These are phyloP conservation scores for Stachybotrys chlorohalonatus DNA, from an alignment of 2,329 filamentous ascomycete genomes.

Conservation along the genomic window DNA sequence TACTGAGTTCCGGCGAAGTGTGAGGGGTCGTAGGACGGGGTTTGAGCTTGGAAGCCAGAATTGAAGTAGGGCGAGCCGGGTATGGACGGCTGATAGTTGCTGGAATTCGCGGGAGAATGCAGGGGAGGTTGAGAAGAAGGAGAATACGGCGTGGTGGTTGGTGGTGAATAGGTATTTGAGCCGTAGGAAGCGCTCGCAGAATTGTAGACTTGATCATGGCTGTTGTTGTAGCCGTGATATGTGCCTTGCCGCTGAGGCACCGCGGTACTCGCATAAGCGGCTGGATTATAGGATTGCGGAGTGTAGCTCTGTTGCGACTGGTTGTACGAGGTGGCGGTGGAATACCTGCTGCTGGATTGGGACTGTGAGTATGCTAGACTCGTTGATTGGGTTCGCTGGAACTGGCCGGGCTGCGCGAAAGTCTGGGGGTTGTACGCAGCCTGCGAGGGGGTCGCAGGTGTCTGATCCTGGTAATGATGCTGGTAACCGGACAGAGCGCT, in stretches of 20 bases:
- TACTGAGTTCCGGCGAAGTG: conserved; percentile 20
- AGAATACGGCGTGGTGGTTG: conserved; percentile 3
- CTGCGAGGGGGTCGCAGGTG: conserved; percentile 35
- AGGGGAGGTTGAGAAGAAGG: conserved; percentile 5
- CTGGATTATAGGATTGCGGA: conserved; percentile 49
- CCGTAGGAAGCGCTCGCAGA: conserved; percentile 24
- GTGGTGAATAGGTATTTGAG: conserved; percentile 18
- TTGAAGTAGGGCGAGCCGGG: conserved; percentile 24
- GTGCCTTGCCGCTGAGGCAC: conserved; percentile 42
- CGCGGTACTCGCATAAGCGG: conserved; percentile 43
- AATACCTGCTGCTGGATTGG: conserved; percentile 25
- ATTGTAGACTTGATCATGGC: conserved; percentile 33
- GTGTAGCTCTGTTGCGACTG: conserved; percentile 29
- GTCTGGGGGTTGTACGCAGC: conserved; percentile 63
- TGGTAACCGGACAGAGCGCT: conserved; percentile 42
- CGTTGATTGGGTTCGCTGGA: conserved; percentile 41
- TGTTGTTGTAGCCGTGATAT: conserved; percentile 34
- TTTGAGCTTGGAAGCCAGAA: conserved; percentile 14
- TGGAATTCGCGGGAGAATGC: conserved; percentile 18
- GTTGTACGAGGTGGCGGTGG: conserved; percentile 11
- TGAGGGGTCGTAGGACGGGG: conserved; percentile 27
- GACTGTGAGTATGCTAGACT: conserved; percentile 35
- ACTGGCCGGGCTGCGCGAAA: conserved; percentile 34
- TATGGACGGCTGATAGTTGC: conserved; percentile 31
- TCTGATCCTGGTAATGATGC: conserved; percentile 38